Percentiles rank a stretch among this genome's conserved stretches.
phyloP scores from a whole-genome alignment of 192 early-diverging fungal species.

The Mortierella antarctica region DNA sequence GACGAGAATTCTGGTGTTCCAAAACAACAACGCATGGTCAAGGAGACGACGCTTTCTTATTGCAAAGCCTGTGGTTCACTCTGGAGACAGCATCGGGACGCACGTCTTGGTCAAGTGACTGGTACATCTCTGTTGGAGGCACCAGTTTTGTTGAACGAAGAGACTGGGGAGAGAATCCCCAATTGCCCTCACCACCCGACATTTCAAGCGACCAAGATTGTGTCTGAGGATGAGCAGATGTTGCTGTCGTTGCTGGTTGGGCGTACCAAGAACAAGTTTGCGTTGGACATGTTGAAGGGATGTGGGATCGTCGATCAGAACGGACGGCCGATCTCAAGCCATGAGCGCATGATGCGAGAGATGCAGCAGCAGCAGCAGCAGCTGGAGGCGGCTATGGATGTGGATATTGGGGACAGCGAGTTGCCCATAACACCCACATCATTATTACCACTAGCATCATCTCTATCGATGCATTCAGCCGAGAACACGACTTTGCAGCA shows the following conservation, averaged over 20 bases:
- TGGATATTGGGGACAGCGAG: constrained; percentile 48
- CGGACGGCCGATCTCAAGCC: constrained; percentile 35
- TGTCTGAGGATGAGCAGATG: constrained; percentile 27
- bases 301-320: constrained; percentile 45
- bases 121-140: constrained; percentile 13
- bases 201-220: constrained; percentile 36
- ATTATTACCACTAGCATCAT: not conserved
- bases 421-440: not conserved
- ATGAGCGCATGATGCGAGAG: constrained; percentile 33
- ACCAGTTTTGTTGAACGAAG: constrained; percentile 36
- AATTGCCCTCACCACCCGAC: constrained; percentile 41
- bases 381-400: constrained; percentile 35
- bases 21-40: not conserved
- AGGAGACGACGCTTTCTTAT: constrained; percentile 34
- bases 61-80: constrained; percentile 45
- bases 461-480: not conserved
- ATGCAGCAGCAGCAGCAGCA: constrained; percentile 18
- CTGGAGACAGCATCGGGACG: constrained; percentile 40
- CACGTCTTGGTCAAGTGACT: constrained; percentile 17
- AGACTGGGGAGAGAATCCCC: constrained; percentile 34
- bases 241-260: constrained; percentile 25
- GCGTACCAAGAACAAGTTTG: constrained; percentile 46
- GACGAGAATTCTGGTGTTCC: not conserved
- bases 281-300: constrained; percentile 40
- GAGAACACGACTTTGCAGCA: not conserved